These are phyloP conservation scores for Hymenoscyphus repandus DNA, from an alignment of 2,329 filamentous ascomycete species.

Conservation along the genomic window DNA sequence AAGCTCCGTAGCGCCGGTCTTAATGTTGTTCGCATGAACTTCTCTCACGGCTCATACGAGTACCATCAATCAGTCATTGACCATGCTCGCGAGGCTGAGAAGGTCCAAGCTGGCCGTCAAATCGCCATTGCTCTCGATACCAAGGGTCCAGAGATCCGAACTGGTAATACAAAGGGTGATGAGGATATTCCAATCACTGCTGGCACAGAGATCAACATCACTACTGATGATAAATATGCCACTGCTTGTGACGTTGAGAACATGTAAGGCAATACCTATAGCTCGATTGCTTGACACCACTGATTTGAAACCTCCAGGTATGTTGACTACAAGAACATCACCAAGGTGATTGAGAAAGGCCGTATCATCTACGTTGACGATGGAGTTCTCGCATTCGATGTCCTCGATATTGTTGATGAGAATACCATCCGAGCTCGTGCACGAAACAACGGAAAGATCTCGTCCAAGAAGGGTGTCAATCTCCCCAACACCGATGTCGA, in stretches of 20 bases:
- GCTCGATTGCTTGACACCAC: neutral
- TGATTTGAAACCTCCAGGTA: slow-evolving; percentile 52
- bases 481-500: slow-evolving; percentile 98
- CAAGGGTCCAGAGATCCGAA: slow-evolving; percentile 83
- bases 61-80: slow-evolving; percentile 99
- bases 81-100: slow-evolving; percentile 84
- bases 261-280: slow-evolving; percentile 59
- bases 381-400: slow-evolving; percentile 94
- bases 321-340: slow-evolving; percentile 99
- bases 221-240: slow-evolving; percentile 90
- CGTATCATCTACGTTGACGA: slow-evolving; percentile 98
- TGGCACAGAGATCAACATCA: slow-evolving; percentile 87
- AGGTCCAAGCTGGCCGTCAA: slow-evolving; percentile 70
- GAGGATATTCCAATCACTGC: slow-evolving; percentile 75
- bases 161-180: slow-evolving; percentile 67
- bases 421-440: slow-evolving; percentile 82
- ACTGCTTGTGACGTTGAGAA: slow-evolving; percentile 80
- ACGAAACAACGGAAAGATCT: slow-evolving; percentile 98
- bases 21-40: slow-evolving; percentile 99
- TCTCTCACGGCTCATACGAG: slow-evolving; percentile 89
- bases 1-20: slow-evolving; percentile 83
- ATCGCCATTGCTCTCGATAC: slow-evolving; percentile 88
- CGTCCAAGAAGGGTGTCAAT: slow-evolving; percentile 98
- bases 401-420: slow-evolving; percentile 80
- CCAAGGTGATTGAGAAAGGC: slow-evolving; percentile 88